phyloP scores from a whole-genome alignment of 225 moss, liverwort and hornwort species.

The Takakia lepidozioides region DNA sequence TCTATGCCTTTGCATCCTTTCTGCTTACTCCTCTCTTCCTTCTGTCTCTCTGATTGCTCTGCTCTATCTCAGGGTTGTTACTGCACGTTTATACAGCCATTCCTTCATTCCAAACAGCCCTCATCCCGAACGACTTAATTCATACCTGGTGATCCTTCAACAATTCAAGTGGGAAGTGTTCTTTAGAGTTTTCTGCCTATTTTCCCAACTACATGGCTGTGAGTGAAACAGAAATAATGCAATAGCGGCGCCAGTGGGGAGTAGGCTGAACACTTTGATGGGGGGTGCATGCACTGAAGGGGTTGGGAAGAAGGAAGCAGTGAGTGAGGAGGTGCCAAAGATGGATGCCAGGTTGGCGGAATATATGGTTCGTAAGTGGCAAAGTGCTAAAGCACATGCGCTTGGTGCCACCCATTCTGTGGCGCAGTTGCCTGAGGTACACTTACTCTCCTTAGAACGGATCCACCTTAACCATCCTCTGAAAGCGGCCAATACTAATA shows the following conservation, averaged over 20 bases:
- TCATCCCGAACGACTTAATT: too few species aligned
- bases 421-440: constrained; percentile 77
- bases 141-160: constrained; percentile 1
- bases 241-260: background rate
- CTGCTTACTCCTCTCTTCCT: too few species aligned
- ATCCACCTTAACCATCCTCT: too few species aligned
- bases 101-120: too few species aligned
- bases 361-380: constrained; percentile 84
- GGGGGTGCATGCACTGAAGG: constrained; percentile 31
- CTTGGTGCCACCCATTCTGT: constrained; percentile 74
- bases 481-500: too few species aligned
- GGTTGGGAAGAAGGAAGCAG: constrained; percentile 29
- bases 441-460: background rate
- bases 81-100: too few species aligned
- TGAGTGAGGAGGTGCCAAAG: constrained; percentile 42
- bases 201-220: too few species aligned
- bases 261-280: constrained; percentile 16
- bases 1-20: too few species aligned
- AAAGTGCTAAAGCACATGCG: constrained; percentile 87
- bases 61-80: too few species aligned
- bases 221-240: too few species aligned
- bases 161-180: background rate
- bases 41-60: too few species aligned
- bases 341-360: constrained; percentile 97
- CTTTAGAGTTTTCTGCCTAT: background rate